Percentiles rank a stretch among this genome's conserved stretches.
These are phyloP conservation scores for Sclerotiophoma versabilis DNA, from an alignment of 2,329 filamentous ascomycete genomes.

Conservation along the genomic window DNA sequence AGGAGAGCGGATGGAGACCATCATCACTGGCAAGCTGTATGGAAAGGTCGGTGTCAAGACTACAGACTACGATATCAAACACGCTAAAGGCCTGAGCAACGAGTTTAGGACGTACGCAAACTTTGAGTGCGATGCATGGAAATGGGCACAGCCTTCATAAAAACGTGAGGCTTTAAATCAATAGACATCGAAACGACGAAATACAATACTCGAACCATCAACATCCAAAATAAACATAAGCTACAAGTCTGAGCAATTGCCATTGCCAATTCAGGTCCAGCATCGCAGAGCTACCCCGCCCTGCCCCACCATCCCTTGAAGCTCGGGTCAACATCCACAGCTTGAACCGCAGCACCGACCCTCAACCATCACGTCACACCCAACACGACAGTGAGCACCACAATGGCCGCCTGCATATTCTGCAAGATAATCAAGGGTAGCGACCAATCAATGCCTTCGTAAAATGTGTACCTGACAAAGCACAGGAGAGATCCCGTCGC, in stretches of 20 bases:
- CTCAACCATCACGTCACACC: slow-evolving; percentile 32
- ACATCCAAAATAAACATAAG: too few species aligned
- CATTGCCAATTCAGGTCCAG: not conserved
- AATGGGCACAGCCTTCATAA: slow-evolving; percentile 34
- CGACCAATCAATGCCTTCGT: not conserved
- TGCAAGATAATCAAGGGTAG: slow-evolving; percentile 96
- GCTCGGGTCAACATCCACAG: slow-evolving; percentile 19
- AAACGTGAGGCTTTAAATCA: not conserved
- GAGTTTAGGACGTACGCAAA: slow-evolving; percentile 83
- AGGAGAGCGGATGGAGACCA: slow-evolving; percentile 74
- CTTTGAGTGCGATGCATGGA: slow-evolving; percentile 67
- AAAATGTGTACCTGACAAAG: slow-evolving; percentile 12
- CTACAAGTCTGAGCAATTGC: not conserved
- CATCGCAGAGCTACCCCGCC: slow-evolving; percentile 27
- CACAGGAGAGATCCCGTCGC: slow-evolving; percentile 91
- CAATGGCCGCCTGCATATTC: slow-evolving; percentile 83
- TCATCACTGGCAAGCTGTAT: slow-evolving; percentile 71
- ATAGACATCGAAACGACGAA: not conserved
- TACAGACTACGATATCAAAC: slow-evolving; percentile 72
- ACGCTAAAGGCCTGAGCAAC: slow-evolving; percentile 78
- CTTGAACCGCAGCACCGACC: slow-evolving; percentile 15
- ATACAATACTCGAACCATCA: too few species aligned
- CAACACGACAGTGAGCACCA: slow-evolving; percentile 37
- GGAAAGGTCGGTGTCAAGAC: slow-evolving; percentile 66
- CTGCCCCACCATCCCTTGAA: slow-evolving; percentile 21